Conservation (phyloP, 345 rosid species). For the Eutrema heterophyllum region DNA sequence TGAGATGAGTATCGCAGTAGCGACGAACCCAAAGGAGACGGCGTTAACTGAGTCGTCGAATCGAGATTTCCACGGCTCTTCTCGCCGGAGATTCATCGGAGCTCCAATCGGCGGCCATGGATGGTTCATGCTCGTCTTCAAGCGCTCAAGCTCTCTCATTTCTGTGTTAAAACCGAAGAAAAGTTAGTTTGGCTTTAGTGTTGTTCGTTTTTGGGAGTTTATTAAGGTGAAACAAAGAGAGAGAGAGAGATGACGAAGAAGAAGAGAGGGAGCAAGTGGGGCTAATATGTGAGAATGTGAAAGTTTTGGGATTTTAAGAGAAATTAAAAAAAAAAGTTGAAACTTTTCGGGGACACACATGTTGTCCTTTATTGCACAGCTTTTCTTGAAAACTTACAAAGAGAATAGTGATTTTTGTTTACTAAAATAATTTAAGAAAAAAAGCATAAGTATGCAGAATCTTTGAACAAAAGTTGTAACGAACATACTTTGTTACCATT, state of each 20-base stretch:
- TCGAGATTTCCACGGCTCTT: slow-evolving; percentile 47
- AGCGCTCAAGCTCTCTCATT: slow-evolving; percentile 29
- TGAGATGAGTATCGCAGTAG: slow-evolving; percentile 94
- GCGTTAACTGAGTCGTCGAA: slow-evolving; percentile 81
- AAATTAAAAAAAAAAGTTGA: not conserved
- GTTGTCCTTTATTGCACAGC: slow-evolving; percentile 35
- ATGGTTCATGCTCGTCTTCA: slow-evolving; percentile 7
- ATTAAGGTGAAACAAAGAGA: not conserved
- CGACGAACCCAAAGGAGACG: slow-evolving; percentile 91
- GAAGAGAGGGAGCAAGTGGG: slow-evolving; percentile 15
- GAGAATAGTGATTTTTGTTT: slow-evolving; percentile 21
- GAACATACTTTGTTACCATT: slow-evolving; percentile 20
- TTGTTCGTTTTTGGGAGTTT: not conserved
- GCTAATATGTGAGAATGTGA: slow-evolving; percentile 23
- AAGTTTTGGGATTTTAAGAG: slow-evolving; percentile 27
- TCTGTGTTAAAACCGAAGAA: not conserved
- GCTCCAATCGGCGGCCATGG: slow-evolving; percentile 74
- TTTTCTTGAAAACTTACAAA: slow-evolving; percentile 24
- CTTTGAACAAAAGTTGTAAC: not conserved
- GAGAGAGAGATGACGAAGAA: not conserved
- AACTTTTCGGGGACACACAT: slow-evolving; percentile 36
- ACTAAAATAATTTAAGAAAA: not conserved
- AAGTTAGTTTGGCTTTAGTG: not conserved
- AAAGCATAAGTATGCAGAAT: slow-evolving; percentile 3
- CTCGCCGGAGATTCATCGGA: slow-evolving; percentile 52